phyloP scores from a whole-genome alignment of 2,329 filamentous ascomycete species.

The Magnaporthiopsis poae region DNA sequence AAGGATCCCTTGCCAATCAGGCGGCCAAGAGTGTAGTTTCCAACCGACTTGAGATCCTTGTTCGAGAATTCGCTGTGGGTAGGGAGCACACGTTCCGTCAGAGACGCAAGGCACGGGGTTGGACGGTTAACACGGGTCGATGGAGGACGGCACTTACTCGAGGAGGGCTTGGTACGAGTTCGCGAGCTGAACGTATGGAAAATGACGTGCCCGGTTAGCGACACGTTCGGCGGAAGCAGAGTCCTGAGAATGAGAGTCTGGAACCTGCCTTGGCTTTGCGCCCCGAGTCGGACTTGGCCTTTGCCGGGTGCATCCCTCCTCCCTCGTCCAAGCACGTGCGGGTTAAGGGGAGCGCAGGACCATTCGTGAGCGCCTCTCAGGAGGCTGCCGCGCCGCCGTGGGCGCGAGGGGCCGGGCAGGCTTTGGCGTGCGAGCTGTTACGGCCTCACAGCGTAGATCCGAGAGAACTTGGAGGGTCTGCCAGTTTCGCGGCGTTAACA shows the following conservation, averaged over 20 bases:
- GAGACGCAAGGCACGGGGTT: conserved; percentile 1
- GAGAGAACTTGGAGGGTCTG: neutral
- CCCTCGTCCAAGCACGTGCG: neutral
- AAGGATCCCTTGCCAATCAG: conserved; percentile 97
- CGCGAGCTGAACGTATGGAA: conserved; percentile 56
- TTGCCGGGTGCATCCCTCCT: conserved; percentile 42
- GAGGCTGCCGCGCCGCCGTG: neutral
- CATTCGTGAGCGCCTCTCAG: neutral
- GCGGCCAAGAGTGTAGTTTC: conserved; percentile 84
- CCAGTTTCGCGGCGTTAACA: neutral
- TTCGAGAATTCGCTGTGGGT: conserved; percentile 75
- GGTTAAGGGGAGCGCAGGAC: neutral
- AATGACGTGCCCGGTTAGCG: neutral
- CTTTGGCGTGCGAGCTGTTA: neutral
- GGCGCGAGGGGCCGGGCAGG: neutral
- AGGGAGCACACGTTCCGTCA: conserved; percentile 1
- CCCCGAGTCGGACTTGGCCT: conserved; percentile 47
- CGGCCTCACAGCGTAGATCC: neutral
- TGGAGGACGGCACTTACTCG: conserved; percentile 50
- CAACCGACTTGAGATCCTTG: conserved; percentile 80
- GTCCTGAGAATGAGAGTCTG: neutral
- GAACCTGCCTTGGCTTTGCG: conserved; percentile 50
- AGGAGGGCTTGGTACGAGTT: conserved; percentile 93
- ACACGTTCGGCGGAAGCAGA: neutral
- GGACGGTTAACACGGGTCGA: neutral